Conservation (phyloP, 768 basidiomycete species). For the Lentinus tigrinus region DNA sequence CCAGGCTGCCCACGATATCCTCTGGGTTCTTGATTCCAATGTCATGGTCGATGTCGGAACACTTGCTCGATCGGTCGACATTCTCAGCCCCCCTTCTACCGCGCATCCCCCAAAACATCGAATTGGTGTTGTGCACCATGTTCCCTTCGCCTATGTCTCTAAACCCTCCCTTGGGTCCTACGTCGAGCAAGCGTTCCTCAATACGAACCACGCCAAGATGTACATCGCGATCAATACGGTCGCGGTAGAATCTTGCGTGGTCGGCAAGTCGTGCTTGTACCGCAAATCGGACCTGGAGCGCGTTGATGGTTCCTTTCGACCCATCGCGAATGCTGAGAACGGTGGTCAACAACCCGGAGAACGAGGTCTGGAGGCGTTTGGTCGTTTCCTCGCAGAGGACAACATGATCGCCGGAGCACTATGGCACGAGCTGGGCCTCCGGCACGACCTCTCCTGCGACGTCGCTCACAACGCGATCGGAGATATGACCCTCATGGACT, state of each 20-base stretch:
- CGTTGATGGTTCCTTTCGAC: slow-evolving; percentile 65
- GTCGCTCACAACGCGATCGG: slow-evolving; percentile 88
- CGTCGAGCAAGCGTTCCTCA: slow-evolving; percentile 92
- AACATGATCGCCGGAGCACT: slow-evolving; percentile 93
- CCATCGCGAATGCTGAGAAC: slow-evolving; percentile 29
- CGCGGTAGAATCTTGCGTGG: slow-evolving; percentile 91
- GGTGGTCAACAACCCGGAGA: slow-evolving; percentile 26
- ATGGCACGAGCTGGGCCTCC: slow-evolving; percentile 89
- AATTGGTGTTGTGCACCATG: slow-evolving; percentile 91
- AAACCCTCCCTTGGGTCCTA: slow-evolving; percentile 72
- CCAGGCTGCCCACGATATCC: slow-evolving; percentile 79
- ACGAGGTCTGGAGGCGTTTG: slow-evolving; percentile 75
- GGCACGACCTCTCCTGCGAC: slow-evolving; percentile 90
- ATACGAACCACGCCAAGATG: slow-evolving; percentile 98
- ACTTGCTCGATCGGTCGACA: slow-evolving; percentile 81
- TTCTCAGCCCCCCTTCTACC: slow-evolving; percentile 50
- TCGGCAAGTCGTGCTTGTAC: slow-evolving; percentile 95
- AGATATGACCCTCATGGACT: slow-evolving; percentile 81
- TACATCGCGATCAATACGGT: slow-evolving; percentile 91
- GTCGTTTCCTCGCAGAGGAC: slow-evolving; percentile 92
- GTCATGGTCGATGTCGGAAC: slow-evolving; percentile 76
- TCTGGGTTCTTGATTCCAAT: slow-evolving; percentile 99
- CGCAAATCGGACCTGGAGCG: slow-evolving; percentile 84
- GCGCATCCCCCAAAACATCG: slow-evolving; percentile 38
- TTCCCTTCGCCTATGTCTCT: slow-evolving; percentile 82